Evolutionary conservation across 176 grass and related monocot genomes (phyloP), one percentile per base, ranked within the genome.

Genomic region (Themeda triandra): DNA sequence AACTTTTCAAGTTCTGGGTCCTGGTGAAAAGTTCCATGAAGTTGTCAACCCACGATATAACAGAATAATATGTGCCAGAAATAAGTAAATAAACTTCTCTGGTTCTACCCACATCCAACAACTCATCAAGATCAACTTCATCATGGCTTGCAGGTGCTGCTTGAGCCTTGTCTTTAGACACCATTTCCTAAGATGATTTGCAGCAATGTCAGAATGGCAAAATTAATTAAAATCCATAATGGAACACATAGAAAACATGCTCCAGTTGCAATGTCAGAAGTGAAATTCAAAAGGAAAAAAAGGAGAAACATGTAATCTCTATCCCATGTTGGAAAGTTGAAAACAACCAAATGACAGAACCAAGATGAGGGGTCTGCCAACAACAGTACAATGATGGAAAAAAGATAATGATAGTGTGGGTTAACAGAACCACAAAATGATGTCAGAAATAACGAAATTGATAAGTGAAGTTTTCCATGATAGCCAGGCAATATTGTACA

Each of bases 1-100:
- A 98, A 79, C 75, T 93, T 98, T 78, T 98, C 96, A 73, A 98
- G 92, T 78, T 98, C 95, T 23, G 95, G 95, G 84, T 98, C 95
- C 95, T 98, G 81, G 9, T 13, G 6, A 62, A 39, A 30, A 79
- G 74, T 87, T 75, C 14, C 23, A 30, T 41, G 24, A 44, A 75
- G 15, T 45, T 54, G 63, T 35, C 39, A 63, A 19, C 44, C 9
- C 44, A 24, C 19, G 35, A 49, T 53, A 58, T 63, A 48, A 67
- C 27, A 91, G 15, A 76, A 71, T 36, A 66, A 0, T 13, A 31
- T n/a, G 64, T 67, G 51, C 30, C 27, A 63, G 32, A 45, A 36
- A 10, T 42, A 39, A 31, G 27, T 53, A 51, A 71, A 74, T 28
- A 59, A 76, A 76, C 32, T 19, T 46, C 40, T 69, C 23, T 12